Percentiles rank a stretch among this genome's conserved stretches.
Conservation (phyloP, 2,329 filamentous ascomycete species). For the Pseudogymnoascus sp. region DNA sequence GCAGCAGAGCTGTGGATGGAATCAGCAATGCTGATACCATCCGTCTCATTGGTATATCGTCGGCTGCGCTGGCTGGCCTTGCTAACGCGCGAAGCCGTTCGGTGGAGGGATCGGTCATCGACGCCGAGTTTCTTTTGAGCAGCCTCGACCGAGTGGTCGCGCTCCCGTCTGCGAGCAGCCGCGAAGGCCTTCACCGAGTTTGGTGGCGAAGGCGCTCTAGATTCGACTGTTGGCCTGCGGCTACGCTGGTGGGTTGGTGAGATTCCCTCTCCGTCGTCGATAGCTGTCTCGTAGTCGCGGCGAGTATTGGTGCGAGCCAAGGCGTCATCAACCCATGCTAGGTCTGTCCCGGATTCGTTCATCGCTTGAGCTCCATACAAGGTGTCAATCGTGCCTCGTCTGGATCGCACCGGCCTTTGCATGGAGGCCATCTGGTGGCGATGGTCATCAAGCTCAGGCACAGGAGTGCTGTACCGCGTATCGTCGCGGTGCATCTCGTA, state of each 20-base stretch:
- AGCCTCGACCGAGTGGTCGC: conserved; percentile 48
- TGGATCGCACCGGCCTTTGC: conserved; percentile 50
- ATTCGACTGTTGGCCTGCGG: conserved; percentile 46
- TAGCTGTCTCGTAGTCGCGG: conserved; percentile 59
- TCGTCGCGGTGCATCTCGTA: conserved; percentile 33
- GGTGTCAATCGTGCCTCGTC: conserved; percentile 67
- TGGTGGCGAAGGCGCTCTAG: conserved; percentile 73
- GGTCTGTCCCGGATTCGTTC: conserved; percentile 25
- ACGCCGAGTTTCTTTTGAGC: conserved; percentile 25
- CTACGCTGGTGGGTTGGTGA: conserved; percentile 37
- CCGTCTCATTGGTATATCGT: conserved; percentile 51
- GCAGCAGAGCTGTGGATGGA: conserved; percentile 61
- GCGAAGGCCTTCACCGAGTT: conserved; percentile 98
- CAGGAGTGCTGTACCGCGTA: conserved; percentile 62
- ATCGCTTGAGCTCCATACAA: conserved; percentile 44
- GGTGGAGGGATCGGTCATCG: conserved; percentile 51
- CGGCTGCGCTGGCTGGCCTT: conserved; percentile 42
- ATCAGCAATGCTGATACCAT: conserved; percentile 50
- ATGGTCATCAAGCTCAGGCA: conserved; percentile 82
- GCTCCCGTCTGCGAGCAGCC: conserved; percentile 75
- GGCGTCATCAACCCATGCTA: conserved; percentile 33
- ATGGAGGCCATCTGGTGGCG: conserved; percentile 56
- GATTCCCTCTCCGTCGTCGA: conserved; percentile 39
- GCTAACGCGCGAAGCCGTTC: conserved; percentile 58
- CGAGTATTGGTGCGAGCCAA: conserved; percentile 50